Evolutionary conservation across 106 monocot species (phyloP), one percentile per base, ranked within the genome.

Genomic region (Allium sativum): DNA sequence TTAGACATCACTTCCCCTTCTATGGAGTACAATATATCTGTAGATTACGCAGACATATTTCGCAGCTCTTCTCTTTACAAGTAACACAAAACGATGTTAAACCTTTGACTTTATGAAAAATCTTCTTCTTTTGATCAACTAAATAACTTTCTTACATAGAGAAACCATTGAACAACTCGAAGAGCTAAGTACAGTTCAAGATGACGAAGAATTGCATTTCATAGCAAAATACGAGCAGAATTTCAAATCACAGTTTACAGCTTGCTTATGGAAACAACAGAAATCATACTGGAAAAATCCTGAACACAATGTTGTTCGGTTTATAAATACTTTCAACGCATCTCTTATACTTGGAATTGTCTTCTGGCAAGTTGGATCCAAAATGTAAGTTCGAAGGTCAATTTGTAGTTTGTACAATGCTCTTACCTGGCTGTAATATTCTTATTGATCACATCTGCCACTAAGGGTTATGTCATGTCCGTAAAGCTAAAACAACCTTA

Each of bases 221-320:
- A 52, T 72, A 55, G 58, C 77, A 13, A 65, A 44, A 60, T 72
- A 78, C 55, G 56, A 48, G 55, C 70, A 62, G 53, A 57, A 62
- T 53, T 74, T 85, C 21, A 56, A 52, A 69, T 51, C 68, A 3
- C 85, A 85, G 47, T 81, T 68, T 48, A 15, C 61, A 18, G 77
- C 81, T 18, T 85, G 85, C 55, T 46, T 85, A 62, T 85, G 85
- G 85, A 85, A 85, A 70, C 81, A 81, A 47, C 69, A 72, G 17
- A 58, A 48, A 55, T 77, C 85, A 18, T 81, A 85, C 45, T 85
- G 85, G 85, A 85, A 85, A 75, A 81, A 85, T 62, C 81, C 85
- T n/a, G 81, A 85, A 57, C 81, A 69, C 45, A 85, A 85, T 58
- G 66, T 85, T 55, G 70, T 81, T 18, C 85, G 85, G 15, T 78